Conservation (phyloP, 2,329 filamentous ascomycete genomes). For the Curvularia eragrostidis region DNA sequence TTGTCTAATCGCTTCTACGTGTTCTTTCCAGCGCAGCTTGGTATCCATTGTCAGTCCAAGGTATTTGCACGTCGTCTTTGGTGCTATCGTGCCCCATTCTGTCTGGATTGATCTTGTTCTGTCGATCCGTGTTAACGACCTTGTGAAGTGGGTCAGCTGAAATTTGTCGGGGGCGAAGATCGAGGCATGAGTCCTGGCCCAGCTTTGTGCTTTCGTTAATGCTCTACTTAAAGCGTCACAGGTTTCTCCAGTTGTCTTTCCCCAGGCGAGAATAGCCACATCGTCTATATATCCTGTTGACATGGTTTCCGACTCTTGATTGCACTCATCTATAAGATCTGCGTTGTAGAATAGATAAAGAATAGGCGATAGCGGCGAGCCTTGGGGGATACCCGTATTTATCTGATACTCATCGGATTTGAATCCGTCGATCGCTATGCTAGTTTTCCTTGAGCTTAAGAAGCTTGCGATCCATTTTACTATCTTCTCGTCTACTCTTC, state of each 20-base stretch:
- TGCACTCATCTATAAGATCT: conserved; percentile 35
- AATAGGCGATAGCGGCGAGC: conserved; percentile 41
- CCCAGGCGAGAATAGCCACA: conserved; percentile 26
- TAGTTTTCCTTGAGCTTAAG: conserved; percentile 21
- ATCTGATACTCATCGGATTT: conserved; percentile 19
- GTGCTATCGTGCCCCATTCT: conserved; percentile 26
- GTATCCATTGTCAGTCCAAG: conserved; percentile 29
- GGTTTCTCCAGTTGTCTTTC: conserved; percentile 24
- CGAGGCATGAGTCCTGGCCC: conserved; percentile 32
- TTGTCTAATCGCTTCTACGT: conserved; percentile 20
- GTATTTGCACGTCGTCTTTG: conserved; percentile 19
- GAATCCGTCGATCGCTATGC: conserved; percentile 23
- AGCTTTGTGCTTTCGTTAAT: conserved; percentile 25
- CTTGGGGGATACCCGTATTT: conserved; percentile 38
- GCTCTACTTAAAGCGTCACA: conserved; percentile 22
- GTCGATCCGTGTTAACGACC: conserved; percentile 20
- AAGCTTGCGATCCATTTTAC: conserved; percentile 30
- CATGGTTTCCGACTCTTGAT: conserved; percentile 15
- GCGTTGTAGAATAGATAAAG: conserved; percentile 46
- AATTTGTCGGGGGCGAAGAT: conserved; percentile 41
- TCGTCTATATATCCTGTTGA: conserved; percentile 36
- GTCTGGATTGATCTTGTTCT: conserved; percentile 15
- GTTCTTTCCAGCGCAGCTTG: conserved; percentile 18
- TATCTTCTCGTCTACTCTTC: conserved; percentile 22
- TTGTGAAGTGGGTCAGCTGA: conserved; percentile 38